Base-by-base conservation (phyloP, 371 early-diverging fungal genomes). In the Mucor mucedo region DNA sequence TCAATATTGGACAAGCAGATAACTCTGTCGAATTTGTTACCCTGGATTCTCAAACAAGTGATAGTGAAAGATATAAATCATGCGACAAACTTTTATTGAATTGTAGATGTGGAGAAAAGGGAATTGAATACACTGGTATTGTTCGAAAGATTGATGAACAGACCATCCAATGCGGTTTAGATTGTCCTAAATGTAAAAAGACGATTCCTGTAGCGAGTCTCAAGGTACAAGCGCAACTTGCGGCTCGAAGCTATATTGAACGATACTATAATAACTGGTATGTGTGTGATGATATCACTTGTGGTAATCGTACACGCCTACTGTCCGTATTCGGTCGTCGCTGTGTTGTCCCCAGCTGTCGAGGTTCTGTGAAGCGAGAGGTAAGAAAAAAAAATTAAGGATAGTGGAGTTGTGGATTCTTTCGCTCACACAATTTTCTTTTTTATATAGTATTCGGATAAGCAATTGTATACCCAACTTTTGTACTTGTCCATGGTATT, bases 41-140 rank as follows among this genome's bases (percentile, higher is more conserved):
- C 4, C 76, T 96, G 1, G 94, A 92, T 21, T 93, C 93, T 6
- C 92, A 92, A 60, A 84, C 95, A 28, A 80, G 88, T 35, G 94
- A 94, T 53, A 82, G 79, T 27, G 98, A 98, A 68, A 84, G 95
- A 27, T 98, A 92, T 79, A 87, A 87, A 68, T 67, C 80, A 49
- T 89, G 86, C 0, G 90, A 90, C 4, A 69, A 69, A 33, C 84
- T 92, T 21, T 45, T 30, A 10, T 68, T 90, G 10, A 70, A 59
- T n/a, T 98, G 98, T 70, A 58, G 55, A 35, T 98, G 97, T 77
- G 71, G 74, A 6, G 54, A 75, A 11, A 10, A 50, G 8, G 62
- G 52, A 0, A 84, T 70, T 60, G 59, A 60, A 2, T 88, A 91
- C 62, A 77, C 84, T 2, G 89, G 91, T 0, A 66, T 93, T 14